phyloP scores from a whole-genome alignment of 2,329 filamentous ascomycete genomes.

The Fusarium agapanthi region DNA sequence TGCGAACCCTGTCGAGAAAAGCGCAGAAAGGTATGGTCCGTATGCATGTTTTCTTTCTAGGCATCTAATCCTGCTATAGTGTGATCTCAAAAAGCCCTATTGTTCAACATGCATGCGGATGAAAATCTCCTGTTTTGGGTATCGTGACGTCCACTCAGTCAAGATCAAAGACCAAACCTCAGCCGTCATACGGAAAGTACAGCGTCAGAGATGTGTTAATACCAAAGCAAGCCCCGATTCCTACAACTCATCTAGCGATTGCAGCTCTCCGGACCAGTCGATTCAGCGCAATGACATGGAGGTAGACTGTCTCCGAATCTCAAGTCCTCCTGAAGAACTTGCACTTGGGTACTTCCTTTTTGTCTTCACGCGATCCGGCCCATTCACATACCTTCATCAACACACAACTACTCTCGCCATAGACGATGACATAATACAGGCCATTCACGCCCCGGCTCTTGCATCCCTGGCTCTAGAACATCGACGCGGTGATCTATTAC shows the following conservation, averaged over 20 bases:
- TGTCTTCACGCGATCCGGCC: neutral
- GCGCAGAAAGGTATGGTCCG: neutral
- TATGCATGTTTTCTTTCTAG: too few relatives aligned
- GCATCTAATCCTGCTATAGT: neutral
- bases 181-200: neutral
- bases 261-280: accelerated
- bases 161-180: constrained; percentile 2
- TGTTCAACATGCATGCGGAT: constrained; percentile 1
- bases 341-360: neutral
- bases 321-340: neutral
- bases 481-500: neutral
- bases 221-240: neutral
- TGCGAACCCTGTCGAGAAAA: constrained; percentile 1
- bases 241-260: neutral
- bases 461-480: neutral
- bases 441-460: neutral
- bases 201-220: neutral
- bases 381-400: neutral
- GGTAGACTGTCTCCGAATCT: neutral
- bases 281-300: neutral
- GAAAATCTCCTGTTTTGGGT: neutral
- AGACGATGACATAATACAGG: neutral
- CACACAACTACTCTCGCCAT: neutral
- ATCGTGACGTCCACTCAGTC: neutral
- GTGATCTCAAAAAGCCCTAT: neutral